A percentile compares a stretch with the other conserved stretches of the same genome.
These are phyloP conservation scores for Chrysoporthe austroafricana DNA, from an alignment of 2,329 filamentous ascomycete species.

Conservation along the genomic window DNA sequence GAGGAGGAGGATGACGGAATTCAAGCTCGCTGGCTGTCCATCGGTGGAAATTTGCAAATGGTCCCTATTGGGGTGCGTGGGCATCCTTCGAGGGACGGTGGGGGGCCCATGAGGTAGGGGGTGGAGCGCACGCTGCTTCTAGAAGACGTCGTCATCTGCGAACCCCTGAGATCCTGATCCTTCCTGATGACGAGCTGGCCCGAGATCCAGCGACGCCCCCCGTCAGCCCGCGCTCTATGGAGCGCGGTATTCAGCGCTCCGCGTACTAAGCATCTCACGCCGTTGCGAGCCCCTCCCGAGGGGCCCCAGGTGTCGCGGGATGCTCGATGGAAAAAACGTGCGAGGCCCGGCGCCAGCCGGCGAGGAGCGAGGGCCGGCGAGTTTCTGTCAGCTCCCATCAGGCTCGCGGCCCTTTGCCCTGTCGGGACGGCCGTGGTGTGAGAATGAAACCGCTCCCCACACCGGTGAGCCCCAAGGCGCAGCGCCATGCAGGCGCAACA, in stretches of 20 bases:
- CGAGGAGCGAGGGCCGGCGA: neutral
- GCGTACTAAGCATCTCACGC: neutral
- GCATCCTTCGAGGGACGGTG: neutral
- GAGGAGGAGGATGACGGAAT: constrained; percentile 1
- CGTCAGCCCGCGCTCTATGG: neutral
- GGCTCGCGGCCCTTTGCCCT: neutral
- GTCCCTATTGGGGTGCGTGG: neutral
- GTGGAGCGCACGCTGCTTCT: constrained; percentile 16
- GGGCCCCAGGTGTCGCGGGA: too few species aligned
- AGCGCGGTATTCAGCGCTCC: neutral
- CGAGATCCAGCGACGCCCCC: neutral
- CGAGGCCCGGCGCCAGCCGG: neutral
- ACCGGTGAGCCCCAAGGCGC: constrained; percentile 25
- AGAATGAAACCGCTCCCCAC: constrained; percentile 27
- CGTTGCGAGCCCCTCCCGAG: neutral
- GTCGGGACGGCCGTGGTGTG: constrained; percentile 8
- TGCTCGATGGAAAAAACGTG: neutral
- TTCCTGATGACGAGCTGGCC: constrained; percentile 3
- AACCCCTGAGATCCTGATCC: constrained; percentile 19
- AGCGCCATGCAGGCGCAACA: constrained; percentile 9
- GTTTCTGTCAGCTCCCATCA: neutral
- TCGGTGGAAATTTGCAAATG: neutral
- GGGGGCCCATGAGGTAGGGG: neutral
- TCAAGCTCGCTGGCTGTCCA: neutral
- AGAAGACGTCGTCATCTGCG: constrained; percentile 13